These are phyloP conservation scores for Kwoniella mangroviensis DNA, from an alignment of 768 basidiomycete genomes.

Conservation along the genomic window DNA sequence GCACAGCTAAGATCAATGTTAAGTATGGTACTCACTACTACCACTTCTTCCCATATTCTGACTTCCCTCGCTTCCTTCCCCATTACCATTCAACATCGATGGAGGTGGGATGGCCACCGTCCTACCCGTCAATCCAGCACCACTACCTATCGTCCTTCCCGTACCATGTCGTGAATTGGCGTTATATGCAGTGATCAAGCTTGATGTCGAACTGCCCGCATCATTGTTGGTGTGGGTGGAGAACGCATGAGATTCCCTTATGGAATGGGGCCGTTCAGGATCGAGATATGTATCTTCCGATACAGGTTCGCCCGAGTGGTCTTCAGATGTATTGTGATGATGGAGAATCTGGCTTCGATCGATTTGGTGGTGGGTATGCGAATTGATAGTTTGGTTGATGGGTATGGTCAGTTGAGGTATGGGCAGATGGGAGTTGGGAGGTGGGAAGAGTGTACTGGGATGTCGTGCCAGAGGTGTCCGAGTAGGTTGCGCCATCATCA, in stretches of 20 bases:
- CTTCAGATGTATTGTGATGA: not conserved
- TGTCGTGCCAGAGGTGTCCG: not conserved
- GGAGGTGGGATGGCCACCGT: conserved; percentile 19
- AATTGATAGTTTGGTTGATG: not conserved
- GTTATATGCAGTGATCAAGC: conserved; percentile 15
- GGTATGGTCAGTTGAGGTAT: not conserved
- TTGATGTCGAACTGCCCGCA: conserved; percentile 6
- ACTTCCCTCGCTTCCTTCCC: not conserved
- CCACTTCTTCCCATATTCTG: not conserved
- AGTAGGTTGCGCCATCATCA: conserved; percentile 43
- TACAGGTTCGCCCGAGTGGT: conserved; percentile 6
- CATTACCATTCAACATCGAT: not conserved
- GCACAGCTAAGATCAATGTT: too few relatives aligned
- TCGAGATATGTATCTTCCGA: conserved; percentile 17
- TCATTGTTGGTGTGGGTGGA: not conserved
- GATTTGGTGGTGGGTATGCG: not conserved
- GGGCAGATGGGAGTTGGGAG: not conserved
- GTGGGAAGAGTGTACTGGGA: not conserved
- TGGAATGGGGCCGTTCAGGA: not conserved
- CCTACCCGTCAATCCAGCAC: conserved; percentile 22
- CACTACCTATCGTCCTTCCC: conserved; percentile 14
- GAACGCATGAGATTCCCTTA: conserved; percentile 5
- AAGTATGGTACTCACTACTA: conserved; percentile 7
- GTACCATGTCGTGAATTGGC: not conserved
- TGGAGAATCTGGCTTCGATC: not conserved